phyloP scores from a whole-genome alignment of 1,139 yeast species.

The Debaryomyces sp. region DNA sequence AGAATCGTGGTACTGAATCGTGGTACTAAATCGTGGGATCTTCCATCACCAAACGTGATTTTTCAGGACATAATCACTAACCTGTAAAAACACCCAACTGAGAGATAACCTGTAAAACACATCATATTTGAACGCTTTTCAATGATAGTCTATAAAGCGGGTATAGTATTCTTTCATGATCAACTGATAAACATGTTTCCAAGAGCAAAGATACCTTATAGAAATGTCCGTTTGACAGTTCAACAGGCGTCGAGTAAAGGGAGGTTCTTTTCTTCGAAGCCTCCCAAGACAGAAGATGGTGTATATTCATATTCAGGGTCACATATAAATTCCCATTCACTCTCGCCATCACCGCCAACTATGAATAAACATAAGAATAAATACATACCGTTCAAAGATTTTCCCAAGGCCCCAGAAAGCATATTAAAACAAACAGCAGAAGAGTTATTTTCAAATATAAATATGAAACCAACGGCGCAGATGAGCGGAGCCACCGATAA shows the following conservation, averaged over 20 bases:
- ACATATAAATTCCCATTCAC: slow-evolving; percentile 6
- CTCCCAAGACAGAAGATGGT: slow-evolving; percentile 12
- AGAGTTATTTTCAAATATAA: slow-evolving; percentile 23
- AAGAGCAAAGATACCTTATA: not conserved
- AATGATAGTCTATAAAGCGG: not conserved
- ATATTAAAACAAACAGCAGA: slow-evolving; percentile 19
- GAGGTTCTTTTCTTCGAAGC: slow-evolving; percentile 14
- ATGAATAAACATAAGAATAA: slow-evolving; percentile 7
- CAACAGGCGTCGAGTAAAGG: not conserved
- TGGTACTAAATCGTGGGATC: not conserved
- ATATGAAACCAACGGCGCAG: slow-evolving; percentile 14
- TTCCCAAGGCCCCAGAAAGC: slow-evolving; percentile 34
- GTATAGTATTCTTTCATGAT: not conserved
- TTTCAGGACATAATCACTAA: not conserved
- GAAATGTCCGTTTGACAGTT: not conserved
- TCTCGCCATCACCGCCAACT: slow-evolving; percentile 6
- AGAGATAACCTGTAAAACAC: not conserved
- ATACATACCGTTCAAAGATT: slow-evolving; percentile 29
- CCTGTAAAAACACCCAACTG: not conserved
- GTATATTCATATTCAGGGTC: slow-evolving; percentile 4
- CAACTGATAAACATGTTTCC: slow-evolving; percentile 1
- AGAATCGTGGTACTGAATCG: no score
- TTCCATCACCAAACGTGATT: slow-evolving; percentile 3
- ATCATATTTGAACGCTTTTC: not conserved
- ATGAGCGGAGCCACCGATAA: slow-evolving; percentile 8